A percentile compares a stretch with the other conserved stretches of the same genome.
Evolutionary conservation across 1,284 basidiomycete genomes (phyloP).

Genomic region (Fomitopsis palustris): DNA sequence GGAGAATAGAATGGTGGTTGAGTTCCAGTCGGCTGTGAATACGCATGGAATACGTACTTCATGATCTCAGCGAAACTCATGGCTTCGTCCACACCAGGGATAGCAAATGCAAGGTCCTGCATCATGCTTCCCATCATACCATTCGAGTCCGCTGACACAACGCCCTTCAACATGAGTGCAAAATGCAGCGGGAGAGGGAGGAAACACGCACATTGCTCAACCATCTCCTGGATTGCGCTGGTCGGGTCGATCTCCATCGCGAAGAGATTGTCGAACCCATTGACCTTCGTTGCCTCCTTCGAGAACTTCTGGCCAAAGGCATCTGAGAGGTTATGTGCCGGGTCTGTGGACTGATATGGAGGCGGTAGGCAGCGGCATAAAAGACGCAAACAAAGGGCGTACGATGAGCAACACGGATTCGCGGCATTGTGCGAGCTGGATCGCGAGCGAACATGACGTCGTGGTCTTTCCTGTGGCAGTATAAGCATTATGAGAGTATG

Average conservation of each 20-base stretch:
- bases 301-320: conserved; percentile 99
- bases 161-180: background rate
- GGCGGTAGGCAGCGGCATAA: background rate
- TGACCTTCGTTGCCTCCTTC: conserved; percentile 99
- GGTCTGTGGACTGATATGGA: conserved; percentile 84
- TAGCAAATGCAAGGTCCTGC: conserved; percentile 99
- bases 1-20: background rate
- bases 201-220: conserved; percentile 79
- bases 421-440: conserved; percentile 83
- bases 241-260: conserved; percentile 99
- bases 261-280: conserved; percentile 94
- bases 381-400: conserved; percentile 26
- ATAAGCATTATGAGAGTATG: background rate
- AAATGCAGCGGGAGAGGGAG: too few species aligned
- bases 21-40: background rate
- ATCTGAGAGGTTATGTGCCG: conserved; percentile 98
- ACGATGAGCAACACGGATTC: conserved; percentile 94
- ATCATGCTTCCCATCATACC: conserved; percentile 99
- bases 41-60: conserved; percentile 66
- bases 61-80: conserved; percentile 99
- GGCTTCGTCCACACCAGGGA: conserved; percentile 98
- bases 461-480: conserved; percentile 80
- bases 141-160: conserved; percentile 72
- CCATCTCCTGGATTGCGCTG: conserved; percentile 97
- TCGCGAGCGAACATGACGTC: conserved; percentile 93